phyloP scores from a whole-genome alignment of 2,329 filamentous ascomycete species.

The Parascedosporium putredinis region DNA sequence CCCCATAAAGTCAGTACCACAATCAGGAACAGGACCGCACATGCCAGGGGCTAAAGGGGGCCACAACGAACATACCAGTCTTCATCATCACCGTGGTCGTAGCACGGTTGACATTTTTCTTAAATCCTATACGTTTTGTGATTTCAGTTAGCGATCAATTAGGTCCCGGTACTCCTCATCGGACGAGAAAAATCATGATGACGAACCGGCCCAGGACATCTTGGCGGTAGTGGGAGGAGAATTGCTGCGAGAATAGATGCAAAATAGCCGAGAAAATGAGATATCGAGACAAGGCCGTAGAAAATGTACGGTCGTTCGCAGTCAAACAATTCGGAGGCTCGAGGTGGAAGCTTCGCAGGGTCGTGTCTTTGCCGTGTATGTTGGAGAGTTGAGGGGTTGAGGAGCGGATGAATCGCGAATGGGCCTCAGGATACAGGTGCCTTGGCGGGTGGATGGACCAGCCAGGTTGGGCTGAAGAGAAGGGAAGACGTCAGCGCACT shows the following conservation, averaged over 20 bases:
- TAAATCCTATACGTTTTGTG: conserved; percentile 28
- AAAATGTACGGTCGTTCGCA: too few relatives aligned
- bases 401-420: not conserved
- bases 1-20: not conserved
- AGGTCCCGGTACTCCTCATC: conserved; percentile 13
- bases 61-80: conserved; percentile 50
- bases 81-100: conserved; percentile 99
- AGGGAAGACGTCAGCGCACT: conserved; percentile 1
- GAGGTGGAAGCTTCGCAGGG: not conserved
- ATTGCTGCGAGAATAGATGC: not conserved
- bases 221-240: conserved; percentile 20
- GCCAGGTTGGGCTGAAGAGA: not conserved
- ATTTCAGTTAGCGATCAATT: conserved; percentile 21
- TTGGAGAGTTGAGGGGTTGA: too few relatives aligned
- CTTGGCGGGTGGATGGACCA: not conserved
- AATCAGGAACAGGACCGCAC: not conserved
- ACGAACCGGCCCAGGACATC: conserved; percentile 63
- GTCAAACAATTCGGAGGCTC: too few relatives aligned
- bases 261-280: too few relatives aligned
- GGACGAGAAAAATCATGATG: not conserved
- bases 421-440: not conserved
- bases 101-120: conserved; percentile 93
- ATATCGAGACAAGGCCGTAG: too few relatives aligned
- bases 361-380: not conserved
- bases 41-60: not conserved